Base-by-base conservation (phyloP, 257 asterid genomes). In the Solanum chilense region DNA sequence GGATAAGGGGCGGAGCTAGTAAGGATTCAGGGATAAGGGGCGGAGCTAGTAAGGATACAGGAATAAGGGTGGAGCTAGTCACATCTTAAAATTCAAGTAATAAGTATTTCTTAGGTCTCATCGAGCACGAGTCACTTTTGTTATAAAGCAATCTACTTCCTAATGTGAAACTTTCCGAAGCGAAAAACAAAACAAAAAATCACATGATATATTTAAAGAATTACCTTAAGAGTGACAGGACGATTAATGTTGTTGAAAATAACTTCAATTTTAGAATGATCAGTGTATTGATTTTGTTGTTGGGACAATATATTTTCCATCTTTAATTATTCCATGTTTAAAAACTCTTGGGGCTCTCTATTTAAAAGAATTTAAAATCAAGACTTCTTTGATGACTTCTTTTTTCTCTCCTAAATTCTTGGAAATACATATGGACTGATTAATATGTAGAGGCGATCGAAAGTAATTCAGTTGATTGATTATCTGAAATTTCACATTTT, bases 161-260 rank as follows among this genome's bases (percentile, higher is more conserved):
- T 66, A 66, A 27, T 14, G 0, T 27, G 21, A 25, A 66, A 66
- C 5, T 66, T 27, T 0, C 37, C 0, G 0, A 68, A 68, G 37
- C 0, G 2, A 0, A 0, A 66, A 70, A 70, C 25, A 31, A 33
- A 37, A 73, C 14, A 71, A 73, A 73, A 35, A 73, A 33, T 42
- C 62, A 25, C 35, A 4, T 77, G 8, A 42, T 4, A 44, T 76
- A 44, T 77, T 6, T 73, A 35, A 21, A 83, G 66, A 13, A 10
- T 33, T 14, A 93, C 96, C 97, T 91, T 92, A 70, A 94, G 88
- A 9, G 93, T 86, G 89, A 94, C 91, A 3, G 91, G 91, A 78
- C 88, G 91, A 90, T 83, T 90, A 25, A 91, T 87, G 73, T 91
- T 92, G 80, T 87, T 85, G 89, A 94, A 92, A 80, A 90, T 88